Conservation (phyloP, 768 basidiomycete genomes). For the Kondoa subrosea region DNA sequence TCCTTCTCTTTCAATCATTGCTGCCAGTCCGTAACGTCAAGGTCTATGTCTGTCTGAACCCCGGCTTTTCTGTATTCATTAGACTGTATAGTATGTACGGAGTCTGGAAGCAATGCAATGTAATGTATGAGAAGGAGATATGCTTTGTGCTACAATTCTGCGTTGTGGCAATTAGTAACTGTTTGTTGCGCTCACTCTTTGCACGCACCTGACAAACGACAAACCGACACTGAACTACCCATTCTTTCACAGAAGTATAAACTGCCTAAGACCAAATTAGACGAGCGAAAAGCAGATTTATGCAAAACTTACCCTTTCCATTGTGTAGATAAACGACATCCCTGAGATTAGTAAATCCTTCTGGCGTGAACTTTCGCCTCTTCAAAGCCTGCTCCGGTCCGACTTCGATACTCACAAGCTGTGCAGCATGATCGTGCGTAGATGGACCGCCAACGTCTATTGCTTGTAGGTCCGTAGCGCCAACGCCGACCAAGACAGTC, state of each 20-base stretch:
- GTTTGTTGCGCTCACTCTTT: background rate
- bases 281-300: too few species aligned
- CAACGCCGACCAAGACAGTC: slow-evolving; percentile 1
- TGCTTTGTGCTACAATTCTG: too few species aligned
- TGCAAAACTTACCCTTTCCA: background rate
- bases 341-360: background rate
- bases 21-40: too few species aligned
- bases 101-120: background rate
- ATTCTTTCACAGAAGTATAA: background rate
- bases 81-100: too few species aligned
- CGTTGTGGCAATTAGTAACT: too few species aligned
- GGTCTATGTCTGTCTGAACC: too few species aligned
- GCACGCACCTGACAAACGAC: background rate
- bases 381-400: background rate
- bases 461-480: slow-evolving; percentile 12
- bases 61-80: too few species aligned
- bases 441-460: slow-evolving; percentile 17
- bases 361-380: background rate
- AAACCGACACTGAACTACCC: background rate
- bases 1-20: too few species aligned
- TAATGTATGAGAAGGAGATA: background rate
- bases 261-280: background rate
- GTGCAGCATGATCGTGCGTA: background rate
- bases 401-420: background rate
- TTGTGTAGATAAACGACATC: background rate